phyloP scores from a whole-genome alignment of 73 alveolate genomes.

The Uronychia setigera region DNA sequence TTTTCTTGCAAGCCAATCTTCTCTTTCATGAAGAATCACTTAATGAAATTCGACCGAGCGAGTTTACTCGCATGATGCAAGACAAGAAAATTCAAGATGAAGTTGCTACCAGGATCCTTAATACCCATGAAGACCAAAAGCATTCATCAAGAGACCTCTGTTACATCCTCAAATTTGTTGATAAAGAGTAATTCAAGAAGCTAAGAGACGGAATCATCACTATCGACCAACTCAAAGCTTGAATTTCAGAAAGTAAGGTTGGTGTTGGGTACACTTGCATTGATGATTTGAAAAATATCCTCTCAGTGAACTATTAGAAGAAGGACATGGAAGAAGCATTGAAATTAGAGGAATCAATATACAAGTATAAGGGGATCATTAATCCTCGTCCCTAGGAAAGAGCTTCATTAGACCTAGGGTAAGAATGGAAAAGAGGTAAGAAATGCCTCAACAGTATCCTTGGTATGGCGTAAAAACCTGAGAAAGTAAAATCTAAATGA shows the following conservation, averaged over 20 bases:
- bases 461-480: neutral
- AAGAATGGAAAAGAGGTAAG: neutral
- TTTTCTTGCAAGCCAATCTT: too few relatives aligned
- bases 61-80: neutral
- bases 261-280: neutral
- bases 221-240: neutral
- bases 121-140: neutral
- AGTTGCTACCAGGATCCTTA: neutral
- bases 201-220: neutral
- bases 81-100: neutral
- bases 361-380: neutral
- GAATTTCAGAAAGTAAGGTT: neutral
- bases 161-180: neutral
- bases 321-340: neutral
- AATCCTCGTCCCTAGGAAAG: neutral
- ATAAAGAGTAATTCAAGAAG: neutral
- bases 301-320: neutral
- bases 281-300: neutral
- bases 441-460: neutral
- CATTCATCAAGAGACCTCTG: neutral
- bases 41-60: neutral
- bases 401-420: neutral
- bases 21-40: neutral
- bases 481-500: too few relatives aligned
- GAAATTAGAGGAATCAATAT: neutral